Conservation (phyloP, 495 filamentous ascomycete species). For the Gamarada debralockiae region DNA sequence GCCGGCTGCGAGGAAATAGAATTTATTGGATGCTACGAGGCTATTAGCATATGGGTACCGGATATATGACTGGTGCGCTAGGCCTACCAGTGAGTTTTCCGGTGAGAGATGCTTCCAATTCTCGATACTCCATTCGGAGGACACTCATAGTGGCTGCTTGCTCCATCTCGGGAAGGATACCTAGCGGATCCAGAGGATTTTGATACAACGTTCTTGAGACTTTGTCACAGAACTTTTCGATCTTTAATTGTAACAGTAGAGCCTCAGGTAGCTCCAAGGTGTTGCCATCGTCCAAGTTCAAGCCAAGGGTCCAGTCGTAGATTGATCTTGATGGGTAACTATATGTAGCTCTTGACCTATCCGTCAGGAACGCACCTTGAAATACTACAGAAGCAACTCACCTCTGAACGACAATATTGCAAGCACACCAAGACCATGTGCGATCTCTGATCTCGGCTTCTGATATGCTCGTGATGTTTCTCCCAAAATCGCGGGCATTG, state of each 20-base stretch:
- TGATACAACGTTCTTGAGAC: slow-evolving; percentile 75
- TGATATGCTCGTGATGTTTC: slow-evolving; percentile 53
- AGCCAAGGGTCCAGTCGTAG: slow-evolving; percentile 77
- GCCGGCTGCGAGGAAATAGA: slow-evolving; percentile 70
- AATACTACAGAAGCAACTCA: slow-evolving; percentile 55
- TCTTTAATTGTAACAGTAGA: slow-evolving; percentile 58
- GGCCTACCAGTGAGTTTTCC: slow-evolving; percentile 37
- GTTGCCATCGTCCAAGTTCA: slow-evolving; percentile 52
- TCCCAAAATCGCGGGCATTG: slow-evolving; percentile 38
- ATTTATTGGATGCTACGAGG: slow-evolving; percentile 51
- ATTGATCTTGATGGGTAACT: slow-evolving; percentile 77
- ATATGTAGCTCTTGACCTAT: slow-evolving; percentile 45
- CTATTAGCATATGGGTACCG: slow-evolving; percentile 40
- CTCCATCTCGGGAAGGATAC: neutral
- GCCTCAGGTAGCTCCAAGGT: slow-evolving; percentile 63
- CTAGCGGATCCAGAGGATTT: slow-evolving; percentile 57
- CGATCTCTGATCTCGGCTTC: slow-evolving; percentile 79
- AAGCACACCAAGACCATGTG: slow-evolving; percentile 80
- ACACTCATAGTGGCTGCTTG: neutral
- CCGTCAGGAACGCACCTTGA: neutral
- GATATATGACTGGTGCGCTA: no score
- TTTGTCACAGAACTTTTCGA: slow-evolving; percentile 77
- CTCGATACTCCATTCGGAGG: neutral
- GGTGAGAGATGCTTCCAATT: slow-evolving; percentile 34
- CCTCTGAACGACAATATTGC: slow-evolving; percentile 84